phyloP scores from a whole-genome alignment of 129 eudicot genomes.

The Helichrysum umbraculigerum region DNA sequence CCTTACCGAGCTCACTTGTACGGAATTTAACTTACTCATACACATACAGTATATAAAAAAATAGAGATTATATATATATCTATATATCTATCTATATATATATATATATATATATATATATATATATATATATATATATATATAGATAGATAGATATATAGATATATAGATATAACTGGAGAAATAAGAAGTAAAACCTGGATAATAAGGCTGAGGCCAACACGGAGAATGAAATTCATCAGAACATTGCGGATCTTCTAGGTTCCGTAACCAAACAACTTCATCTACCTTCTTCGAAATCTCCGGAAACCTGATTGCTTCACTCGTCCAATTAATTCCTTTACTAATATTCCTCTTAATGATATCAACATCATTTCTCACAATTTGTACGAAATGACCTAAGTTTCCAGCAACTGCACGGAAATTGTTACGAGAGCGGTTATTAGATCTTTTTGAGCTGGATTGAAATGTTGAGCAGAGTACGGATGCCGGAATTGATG shows the following conservation, averaged over 20 bases:
- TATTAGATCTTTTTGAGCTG: conserved; percentile 25
- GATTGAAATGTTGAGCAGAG: conserved; percentile 27
- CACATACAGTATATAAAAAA: background rate
- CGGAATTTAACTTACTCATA: no score
- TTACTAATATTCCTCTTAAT: conserved; percentile 46
- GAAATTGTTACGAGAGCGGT: conserved; percentile 18
- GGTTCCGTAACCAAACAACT: conserved; percentile 67
- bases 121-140: no score
- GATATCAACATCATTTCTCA: conserved; percentile 67
- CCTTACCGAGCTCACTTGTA: no score
- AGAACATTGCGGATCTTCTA: conserved; percentile 55
- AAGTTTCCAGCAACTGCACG: conserved; percentile 46
- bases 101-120: no score
- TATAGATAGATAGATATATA: no score
- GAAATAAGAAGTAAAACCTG: conserved; percentile 48
- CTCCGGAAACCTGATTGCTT: conserved; percentile 54
- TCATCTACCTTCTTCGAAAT: conserved; percentile 69
- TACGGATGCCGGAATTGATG: conserved; percentile 45
- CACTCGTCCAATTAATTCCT: conserved; percentile 72
- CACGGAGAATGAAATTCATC: conserved; percentile 41
- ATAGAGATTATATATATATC: background rate
- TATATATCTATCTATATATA: no score
- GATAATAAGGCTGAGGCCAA: conserved; percentile 83
- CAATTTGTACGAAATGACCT: conserved; percentile 52
- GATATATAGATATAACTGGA: background rate